A percentile compares a stretch with the other conserved stretches of the same genome.
Conservation (phyloP, 306 rosid genomes). For the Ochetophila trinervis region DNA sequence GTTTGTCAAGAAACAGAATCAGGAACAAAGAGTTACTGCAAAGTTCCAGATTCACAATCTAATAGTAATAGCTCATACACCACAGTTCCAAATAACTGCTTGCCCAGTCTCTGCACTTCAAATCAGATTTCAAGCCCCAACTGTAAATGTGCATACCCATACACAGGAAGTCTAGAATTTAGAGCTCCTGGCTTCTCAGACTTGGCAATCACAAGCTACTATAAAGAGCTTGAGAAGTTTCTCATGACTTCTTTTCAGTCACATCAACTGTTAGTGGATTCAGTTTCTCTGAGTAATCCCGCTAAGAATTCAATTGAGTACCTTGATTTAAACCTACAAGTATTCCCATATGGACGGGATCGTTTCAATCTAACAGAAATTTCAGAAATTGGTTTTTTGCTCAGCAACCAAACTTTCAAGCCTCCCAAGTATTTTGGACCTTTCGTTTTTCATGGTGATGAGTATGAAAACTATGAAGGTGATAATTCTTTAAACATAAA, state of each 20-base stretch:
- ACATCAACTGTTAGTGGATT: conserved; percentile 34
- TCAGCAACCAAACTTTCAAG: conserved; percentile 50
- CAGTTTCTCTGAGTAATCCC: conserved; percentile 42
- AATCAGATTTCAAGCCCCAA: conserved; percentile 51
- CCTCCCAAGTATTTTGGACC: conserved; percentile 55
- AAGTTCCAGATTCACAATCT: conserved; percentile 11
- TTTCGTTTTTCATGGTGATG: conserved; percentile 22
- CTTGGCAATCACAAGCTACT: conserved; percentile 31
- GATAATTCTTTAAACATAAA: conserved; percentile 8
- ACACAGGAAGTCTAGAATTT: conserved; percentile 48
- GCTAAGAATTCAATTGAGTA: conserved; percentile 18
- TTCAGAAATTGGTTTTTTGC: conserved; percentile 33
- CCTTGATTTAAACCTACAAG: conserved; percentile 33
- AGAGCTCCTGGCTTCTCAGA: conserved; percentile 58
- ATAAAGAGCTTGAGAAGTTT: conserved; percentile 19
- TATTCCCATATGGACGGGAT: conserved; percentile 49
- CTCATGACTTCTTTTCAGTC: conserved; percentile 21
- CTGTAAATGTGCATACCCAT: conserved; percentile 70
- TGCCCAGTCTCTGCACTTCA: conserved; percentile 29
- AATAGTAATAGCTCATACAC: conserved; percentile 17
- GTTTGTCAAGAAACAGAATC: conserved; percentile 31
- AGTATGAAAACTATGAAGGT: conserved; percentile 33
- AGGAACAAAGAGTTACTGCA: conserved; percentile 34
- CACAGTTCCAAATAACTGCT: conserved; percentile 37
- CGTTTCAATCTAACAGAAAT: conserved; percentile 45